phyloP scores from a whole-genome alignment of 495 filamentous ascomycete genomes.

The Penicillium coffeae region DNA sequence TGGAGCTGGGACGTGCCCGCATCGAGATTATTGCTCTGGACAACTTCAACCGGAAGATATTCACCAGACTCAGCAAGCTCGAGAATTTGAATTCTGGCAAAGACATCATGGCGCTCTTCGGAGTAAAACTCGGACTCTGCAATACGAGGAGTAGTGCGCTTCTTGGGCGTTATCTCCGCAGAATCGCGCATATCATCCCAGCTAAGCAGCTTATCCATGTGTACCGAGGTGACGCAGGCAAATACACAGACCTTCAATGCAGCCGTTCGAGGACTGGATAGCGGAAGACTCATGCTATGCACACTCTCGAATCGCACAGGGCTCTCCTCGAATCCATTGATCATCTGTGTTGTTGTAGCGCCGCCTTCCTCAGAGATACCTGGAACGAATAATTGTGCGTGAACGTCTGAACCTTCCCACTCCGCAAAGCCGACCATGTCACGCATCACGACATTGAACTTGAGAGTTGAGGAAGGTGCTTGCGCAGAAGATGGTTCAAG shows the following conservation, averaged over 20 bases:
- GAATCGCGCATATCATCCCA: slow-evolving; percentile 97
- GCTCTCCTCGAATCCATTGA: slow-evolving; percentile 91
- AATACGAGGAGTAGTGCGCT: slow-evolving; percentile 67
- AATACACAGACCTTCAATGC: slow-evolving; percentile 89
- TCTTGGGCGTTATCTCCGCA: slow-evolving; percentile 45
- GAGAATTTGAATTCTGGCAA: slow-evolving; percentile 78
- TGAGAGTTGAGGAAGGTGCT: slow-evolving; percentile 85
- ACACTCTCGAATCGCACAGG: slow-evolving; percentile 94
- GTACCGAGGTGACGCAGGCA: slow-evolving; percentile 85
- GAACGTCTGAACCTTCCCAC: slow-evolving; percentile 90
- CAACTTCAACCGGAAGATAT: slow-evolving; percentile 88
- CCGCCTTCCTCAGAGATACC: slow-evolving; percentile 90
- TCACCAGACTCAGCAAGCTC: slow-evolving; percentile 88
- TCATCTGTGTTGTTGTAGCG: slow-evolving; percentile 90
- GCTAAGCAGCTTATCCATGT: slow-evolving; percentile 94
- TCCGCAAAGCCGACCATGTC: slow-evolving; percentile 95
- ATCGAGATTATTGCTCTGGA: slow-evolving; percentile 78
- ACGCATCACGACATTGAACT: slow-evolving; percentile 99
- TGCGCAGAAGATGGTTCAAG: slow-evolving; percentile 92
- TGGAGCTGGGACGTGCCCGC: slow-evolving; percentile 88
- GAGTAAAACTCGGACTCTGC: slow-evolving; percentile 88
- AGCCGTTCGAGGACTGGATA: slow-evolving; percentile 69
- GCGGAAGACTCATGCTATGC: slow-evolving; percentile 96
- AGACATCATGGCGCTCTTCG: slow-evolving; percentile 90
- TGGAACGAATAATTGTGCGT: slow-evolving; percentile 93